These are phyloP conservation scores for Sicyos baderoa DNA, from an alignment of 306 rosid genomes.

Conservation along the genomic window DNA sequence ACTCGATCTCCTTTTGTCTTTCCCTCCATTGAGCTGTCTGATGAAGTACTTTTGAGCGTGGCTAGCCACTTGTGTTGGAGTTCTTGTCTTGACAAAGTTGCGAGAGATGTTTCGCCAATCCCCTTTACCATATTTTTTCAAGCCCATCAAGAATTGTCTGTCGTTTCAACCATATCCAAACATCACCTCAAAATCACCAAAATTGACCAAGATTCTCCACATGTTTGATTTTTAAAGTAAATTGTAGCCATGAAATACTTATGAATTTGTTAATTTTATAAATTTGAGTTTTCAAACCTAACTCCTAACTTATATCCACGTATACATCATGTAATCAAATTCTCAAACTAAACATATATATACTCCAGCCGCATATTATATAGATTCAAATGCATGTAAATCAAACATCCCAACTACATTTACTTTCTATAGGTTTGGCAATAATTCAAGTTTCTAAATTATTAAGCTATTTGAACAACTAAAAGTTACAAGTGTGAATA, in stretches of 20 bases:
- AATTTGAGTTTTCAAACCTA: too few species aligned
- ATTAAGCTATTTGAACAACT: not conserved
- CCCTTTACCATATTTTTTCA: slow-evolving; percentile 19
- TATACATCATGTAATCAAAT: too few species aligned
- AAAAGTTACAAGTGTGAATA: not conserved
- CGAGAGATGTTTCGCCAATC: slow-evolving; percentile 21
- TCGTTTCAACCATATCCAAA: not conserved
- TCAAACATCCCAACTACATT: not conserved
- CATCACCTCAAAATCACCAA: not conserved
- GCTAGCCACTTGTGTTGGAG: slow-evolving; percentile 19
- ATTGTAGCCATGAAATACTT: too few species aligned
- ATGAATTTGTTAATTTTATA: too few species aligned
- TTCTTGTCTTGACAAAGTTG: slow-evolving; percentile 13
- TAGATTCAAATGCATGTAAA: not conserved
- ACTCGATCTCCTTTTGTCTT: slow-evolving; percentile 20
- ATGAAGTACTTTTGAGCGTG: slow-evolving; percentile 20
- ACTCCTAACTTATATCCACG: too few species aligned
- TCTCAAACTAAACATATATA: too few species aligned
- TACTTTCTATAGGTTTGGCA: not conserved
- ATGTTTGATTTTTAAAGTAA: not conserved
- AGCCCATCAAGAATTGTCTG: slow-evolving; percentile 15
- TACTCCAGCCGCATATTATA: not conserved
- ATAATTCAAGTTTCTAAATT: not conserved
- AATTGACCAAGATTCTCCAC: not conserved
- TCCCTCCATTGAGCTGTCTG: slow-evolving; percentile 6